Percentiles rank a stretch among this genome's conserved stretches.
Evolutionary conservation across 805 yeast genomes (phyloP).

Genomic region (Suhomyces sp.): DNA sequence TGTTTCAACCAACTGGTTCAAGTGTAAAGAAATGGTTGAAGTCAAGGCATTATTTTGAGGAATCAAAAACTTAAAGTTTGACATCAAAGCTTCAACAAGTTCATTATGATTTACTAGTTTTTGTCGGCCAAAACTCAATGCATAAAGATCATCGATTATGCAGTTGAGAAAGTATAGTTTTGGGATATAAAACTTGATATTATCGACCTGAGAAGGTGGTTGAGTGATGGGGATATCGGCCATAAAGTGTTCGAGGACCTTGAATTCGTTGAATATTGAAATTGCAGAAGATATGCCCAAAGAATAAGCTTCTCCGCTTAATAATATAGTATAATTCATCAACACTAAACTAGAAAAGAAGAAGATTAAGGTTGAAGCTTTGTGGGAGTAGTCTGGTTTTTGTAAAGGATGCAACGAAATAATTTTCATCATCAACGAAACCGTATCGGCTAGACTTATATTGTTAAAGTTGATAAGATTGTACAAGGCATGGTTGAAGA

Average conservation of each 20-base stretch:
- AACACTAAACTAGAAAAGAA: conserved; percentile 30
- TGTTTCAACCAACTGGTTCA: conserved; percentile 11
- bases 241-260: conserved; percentile 44
- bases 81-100: conserved; percentile 7
- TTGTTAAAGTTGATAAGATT: conserved; percentile 37
- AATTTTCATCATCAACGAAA: conserved; percentile 33
- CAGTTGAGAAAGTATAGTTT: conserved; percentile 48
- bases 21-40: not conserved
- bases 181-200: conserved; percentile 28
- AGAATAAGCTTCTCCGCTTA: conserved; percentile 60
- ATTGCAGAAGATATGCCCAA: conserved; percentile 52
- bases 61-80: conserved; percentile 13
- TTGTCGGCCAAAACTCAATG: conserved; percentile 51
- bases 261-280: conserved; percentile 57
- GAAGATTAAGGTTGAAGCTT: conserved; percentile 25
- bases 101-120: conserved; percentile 9
- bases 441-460: conserved; percentile 29
- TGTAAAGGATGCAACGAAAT: conserved; percentile 35
- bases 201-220: conserved; percentile 21
- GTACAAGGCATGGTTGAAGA: conserved; percentile 41
- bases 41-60: conserved; percentile 10
- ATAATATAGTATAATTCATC: conserved; percentile 53
- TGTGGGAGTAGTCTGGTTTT: conserved; percentile 15
- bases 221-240: conserved; percentile 22
- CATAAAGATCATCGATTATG: conserved; percentile 50